Percentiles rank a stretch among this genome's conserved stretches.
These are phyloP conservation scores for Penicillium sp. DNA, from an alignment of 2,329 filamentous ascomycete genomes.

Conservation along the genomic window DNA sequence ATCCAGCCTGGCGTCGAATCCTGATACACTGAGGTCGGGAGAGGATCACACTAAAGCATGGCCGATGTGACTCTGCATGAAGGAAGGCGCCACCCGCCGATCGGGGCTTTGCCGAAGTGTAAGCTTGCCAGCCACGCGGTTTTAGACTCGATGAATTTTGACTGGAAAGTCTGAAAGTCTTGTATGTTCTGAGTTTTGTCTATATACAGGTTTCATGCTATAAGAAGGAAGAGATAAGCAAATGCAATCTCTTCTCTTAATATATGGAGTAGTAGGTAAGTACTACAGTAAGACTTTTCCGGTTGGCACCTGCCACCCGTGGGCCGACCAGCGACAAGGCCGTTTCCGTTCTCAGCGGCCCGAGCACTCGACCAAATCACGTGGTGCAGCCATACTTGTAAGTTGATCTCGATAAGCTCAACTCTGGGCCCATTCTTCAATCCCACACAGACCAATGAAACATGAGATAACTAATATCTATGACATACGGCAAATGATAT, in stretches of 20 bases:
- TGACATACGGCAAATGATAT: neutral
- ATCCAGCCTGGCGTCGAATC: too few relatives aligned
- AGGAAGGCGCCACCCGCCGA: constrained; percentile 5
- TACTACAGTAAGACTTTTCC: neutral
- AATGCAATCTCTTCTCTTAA: neutral
- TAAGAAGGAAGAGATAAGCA: neutral
- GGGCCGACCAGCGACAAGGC: neutral
- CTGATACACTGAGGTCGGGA: neutral
- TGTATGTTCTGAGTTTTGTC: too few relatives aligned
- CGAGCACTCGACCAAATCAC: neutral
- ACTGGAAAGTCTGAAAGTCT: neutral
- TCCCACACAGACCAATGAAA: neutral
- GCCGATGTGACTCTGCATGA: neutral
- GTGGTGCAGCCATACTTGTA: neutral
- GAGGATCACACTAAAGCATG: neutral
- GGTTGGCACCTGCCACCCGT: neutral
- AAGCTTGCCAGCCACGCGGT: neutral
- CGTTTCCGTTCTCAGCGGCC: neutral
- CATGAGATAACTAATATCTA: neutral
- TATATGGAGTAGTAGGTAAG: too few relatives aligned
- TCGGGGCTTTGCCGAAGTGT: neutral
- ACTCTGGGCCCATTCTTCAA: neutral
- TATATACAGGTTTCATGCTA: neutral
- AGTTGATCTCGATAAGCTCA: neutral
- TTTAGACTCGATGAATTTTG: neutral